Base-by-base conservation (phyloP, 2,329 filamentous ascomycete genomes). In the Monosporascus sp. region DNA sequence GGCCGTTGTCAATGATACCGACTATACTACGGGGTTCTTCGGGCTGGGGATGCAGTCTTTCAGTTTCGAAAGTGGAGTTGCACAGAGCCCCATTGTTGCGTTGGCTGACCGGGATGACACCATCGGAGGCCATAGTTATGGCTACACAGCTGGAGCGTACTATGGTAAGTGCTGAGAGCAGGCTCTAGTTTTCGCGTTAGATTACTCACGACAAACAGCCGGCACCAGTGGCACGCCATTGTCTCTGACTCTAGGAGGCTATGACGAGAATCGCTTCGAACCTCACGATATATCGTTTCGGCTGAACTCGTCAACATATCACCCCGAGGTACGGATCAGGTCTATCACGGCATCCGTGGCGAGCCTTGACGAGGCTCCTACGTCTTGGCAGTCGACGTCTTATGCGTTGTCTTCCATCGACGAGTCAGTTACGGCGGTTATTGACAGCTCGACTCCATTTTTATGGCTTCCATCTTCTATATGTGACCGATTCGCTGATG, bases 71-170 rank as follows among this genome's bases (percentile, higher is more conserved):
- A 65, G 70, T 54, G 71, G 71, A 63, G 65, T 79, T 53, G 72
- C 79, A 66, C 70, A 79, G 60, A 72, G 80, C 62, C 70, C 80
- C 53, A 63, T 85, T 63, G 71, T 80, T 59, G 69, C 85, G 63
- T 71, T 87, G 50, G 79, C 88, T 44, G 79, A 84, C 63, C 69
- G 77, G 11, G 75, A 79, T 53, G 79, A 80, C 8, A 73, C 71
- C 53, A 87, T 90, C 48, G 84, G 87, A 1, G 90, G 87, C 65
- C 77, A 89, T 57, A 88, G 85, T 43, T 90, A 88, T 65, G 87
- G 85, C 50, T 91, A 86, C 66, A 90, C 88, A 3, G 87, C 87
- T 41, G 88, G 88, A 17, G 86, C 86, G n/a, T 79, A 79, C 56
- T 90, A 90, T 63, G 78, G 85, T 85, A 72, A 67, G 79, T 69